These are phyloP conservation scores for Wallacemonas sp. DNA, from an alignment of 208 protist species.

Conservation along the genomic window DNA sequence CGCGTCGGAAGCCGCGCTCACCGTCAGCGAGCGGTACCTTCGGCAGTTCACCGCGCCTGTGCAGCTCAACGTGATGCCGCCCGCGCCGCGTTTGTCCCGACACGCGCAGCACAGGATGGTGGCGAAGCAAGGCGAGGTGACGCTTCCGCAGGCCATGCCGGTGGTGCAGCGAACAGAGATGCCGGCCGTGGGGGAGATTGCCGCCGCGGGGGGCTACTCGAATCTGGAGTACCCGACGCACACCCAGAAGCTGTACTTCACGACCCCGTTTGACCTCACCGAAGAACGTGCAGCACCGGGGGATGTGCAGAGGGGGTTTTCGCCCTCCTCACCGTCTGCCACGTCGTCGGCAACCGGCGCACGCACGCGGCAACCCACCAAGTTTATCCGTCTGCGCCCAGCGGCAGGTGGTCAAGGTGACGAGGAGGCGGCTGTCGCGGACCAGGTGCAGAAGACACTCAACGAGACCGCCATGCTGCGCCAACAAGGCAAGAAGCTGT, in stretches of 20 bases:
- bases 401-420: conserved; percentile 6
- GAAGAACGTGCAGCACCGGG: not conserved
- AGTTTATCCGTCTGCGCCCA: conserved; percentile 1
- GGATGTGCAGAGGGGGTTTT: not conserved
- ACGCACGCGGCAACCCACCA: not conserved
- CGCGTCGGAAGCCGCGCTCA: conserved; percentile 36
- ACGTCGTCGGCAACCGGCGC: not conserved
- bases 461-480: conserved; percentile 6
- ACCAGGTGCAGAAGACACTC: conserved; percentile 15
- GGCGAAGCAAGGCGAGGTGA: conserved; percentile 33
- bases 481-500: not conserved
- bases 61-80: conserved; percentile 70
- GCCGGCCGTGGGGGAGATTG: conserved; percentile 15
- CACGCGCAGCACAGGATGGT: conserved; percentile 81
- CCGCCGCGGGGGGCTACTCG: conserved; percentile 6
- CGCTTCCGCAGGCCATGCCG: conserved; percentile 36
- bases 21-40: conserved; percentile 66
- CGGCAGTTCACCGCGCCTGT: conserved; percentile 76
- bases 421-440: not conserved
- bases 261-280: not conserved
- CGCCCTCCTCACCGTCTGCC: not conserved
- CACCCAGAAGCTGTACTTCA: conserved; percentile 24
- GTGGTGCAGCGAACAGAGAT: conserved; percentile 45
- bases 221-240: conserved; percentile 18
- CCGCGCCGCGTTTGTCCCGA: conserved; percentile 45